Conservation (phyloP, 768 basidiomycete species). For the Xerocomus brunneocitrinus region DNA sequence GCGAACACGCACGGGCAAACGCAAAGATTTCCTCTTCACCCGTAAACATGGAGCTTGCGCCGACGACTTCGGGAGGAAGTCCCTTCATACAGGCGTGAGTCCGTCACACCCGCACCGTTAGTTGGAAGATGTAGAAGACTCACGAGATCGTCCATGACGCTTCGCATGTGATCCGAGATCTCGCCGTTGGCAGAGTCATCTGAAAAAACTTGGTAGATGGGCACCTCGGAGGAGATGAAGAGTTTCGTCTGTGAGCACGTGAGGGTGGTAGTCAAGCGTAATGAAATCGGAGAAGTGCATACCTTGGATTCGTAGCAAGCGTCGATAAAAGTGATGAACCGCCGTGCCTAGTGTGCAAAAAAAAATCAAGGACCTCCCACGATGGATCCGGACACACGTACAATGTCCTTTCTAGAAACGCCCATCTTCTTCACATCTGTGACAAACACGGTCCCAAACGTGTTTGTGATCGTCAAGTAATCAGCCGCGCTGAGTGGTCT, state of each 20-base stretch:
- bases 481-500: slow-evolving; percentile 90
- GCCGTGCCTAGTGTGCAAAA: slow-evolving; percentile 55
- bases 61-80: slow-evolving; percentile 68
- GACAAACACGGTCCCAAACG: slow-evolving; percentile 85
- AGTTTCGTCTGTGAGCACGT: slow-evolving; percentile 82
- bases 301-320: slow-evolving; percentile 93
- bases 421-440: slow-evolving; percentile 87
- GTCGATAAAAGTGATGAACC: slow-evolving; percentile 98
- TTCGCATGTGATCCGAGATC: slow-evolving; percentile 83
- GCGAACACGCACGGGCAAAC: slow-evolving; percentile 88
- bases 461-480: slow-evolving; percentile 89
- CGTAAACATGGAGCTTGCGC: slow-evolving; percentile 84
- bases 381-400: slow-evolving; percentile 26
- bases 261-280: neutral
- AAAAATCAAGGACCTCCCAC: neutral
- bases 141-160: slow-evolving; percentile 95
- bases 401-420: slow-evolving; percentile 81
- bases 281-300: neutral
- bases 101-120: too few relatives aligned
- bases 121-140: slow-evolving; percentile 2
- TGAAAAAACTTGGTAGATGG: slow-evolving; percentile 86
- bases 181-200: slow-evolving; percentile 48
- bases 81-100: slow-evolving; percentile 45
- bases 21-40: slow-evolving; percentile 98
- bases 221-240: slow-evolving; percentile 89